Conservation (phyloP, 257 asterid species). For the Petunia axillaris region DNA sequence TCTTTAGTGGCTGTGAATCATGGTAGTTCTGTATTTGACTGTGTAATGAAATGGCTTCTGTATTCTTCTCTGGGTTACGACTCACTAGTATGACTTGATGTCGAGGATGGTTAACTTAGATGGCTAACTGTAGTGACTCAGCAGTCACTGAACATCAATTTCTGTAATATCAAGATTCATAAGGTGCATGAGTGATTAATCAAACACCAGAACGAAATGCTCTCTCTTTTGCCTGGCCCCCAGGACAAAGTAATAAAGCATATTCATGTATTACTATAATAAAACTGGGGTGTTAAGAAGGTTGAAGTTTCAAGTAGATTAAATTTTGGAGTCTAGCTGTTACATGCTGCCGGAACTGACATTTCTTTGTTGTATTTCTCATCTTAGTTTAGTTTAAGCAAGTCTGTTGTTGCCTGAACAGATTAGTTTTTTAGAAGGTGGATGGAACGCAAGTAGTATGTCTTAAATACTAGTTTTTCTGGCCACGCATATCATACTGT, state of each 20-base stretch:
- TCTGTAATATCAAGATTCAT: background rate
- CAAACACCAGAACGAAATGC: no score
- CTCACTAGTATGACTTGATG: background rate
- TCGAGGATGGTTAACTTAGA: background rate
- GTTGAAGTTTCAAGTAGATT: background rate
- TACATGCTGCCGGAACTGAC: no score
- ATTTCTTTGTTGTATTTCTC: no score
- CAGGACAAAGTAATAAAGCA: background rate
- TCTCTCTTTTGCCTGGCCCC: no score
- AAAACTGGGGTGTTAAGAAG: background rate
- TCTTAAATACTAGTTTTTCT: no score
- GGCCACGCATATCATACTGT: no score
- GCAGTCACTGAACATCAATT: background rate
- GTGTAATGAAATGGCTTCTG: constrained; percentile 23
- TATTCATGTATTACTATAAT: background rate
- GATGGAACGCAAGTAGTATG: no score
- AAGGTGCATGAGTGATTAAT: background rate
- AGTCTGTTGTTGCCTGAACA: no score
- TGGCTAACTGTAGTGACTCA: background rate
- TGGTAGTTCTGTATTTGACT: constrained; percentile 18
- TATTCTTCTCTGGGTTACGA: background rate
- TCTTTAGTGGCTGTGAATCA: constrained; percentile 26
- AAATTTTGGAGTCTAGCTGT: background rate
- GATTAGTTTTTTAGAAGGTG: no score
- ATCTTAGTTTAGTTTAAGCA: no score